Percentiles rank a stretch among this genome's conserved stretches.
Conservation (phyloP, 768 basidiomycete genomes). For the Sporobolomyces phaffii region DNA sequence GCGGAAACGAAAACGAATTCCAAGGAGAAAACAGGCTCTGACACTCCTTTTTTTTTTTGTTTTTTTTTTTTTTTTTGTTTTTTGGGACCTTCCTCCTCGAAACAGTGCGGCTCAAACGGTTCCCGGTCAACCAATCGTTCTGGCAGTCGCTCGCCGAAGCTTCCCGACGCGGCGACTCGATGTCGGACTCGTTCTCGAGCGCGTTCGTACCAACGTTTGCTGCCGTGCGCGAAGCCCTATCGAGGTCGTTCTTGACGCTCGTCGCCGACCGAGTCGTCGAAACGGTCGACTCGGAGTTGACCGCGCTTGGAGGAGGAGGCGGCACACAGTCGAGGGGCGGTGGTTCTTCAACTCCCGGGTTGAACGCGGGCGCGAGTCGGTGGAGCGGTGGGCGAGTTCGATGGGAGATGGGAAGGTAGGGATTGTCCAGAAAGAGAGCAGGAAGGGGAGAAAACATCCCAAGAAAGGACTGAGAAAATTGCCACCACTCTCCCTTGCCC, state of each 20-base stretch:
- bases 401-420: constrained; percentile 10
- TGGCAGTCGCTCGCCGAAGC: constrained; percentile 36
- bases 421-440: too few relatives aligned
- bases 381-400: background rate
- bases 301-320: background rate
- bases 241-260: background rate
- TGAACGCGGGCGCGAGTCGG: background rate
- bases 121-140: constrained; percentile 39
- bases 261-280: constrained; percentile 13
- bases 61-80: background rate
- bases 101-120: constrained; percentile 40
- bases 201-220: constrained; percentile 1
- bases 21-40: too few relatives aligned
- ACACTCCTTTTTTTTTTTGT: background rate
- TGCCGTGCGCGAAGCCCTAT: background rate
- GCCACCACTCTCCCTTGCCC: background rate
- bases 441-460: background rate
- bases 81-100: too few relatives aligned
- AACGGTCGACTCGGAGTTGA: background rate
- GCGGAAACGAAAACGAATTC: too few relatives aligned
- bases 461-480: background rate
- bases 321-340: background rate
- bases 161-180: constrained; percentile 39
- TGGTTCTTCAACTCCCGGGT: background rate
- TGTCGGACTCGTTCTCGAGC: constrained; percentile 23